Base-by-base conservation (phyloP, 2,329 filamentous ascomycete species). In the Fusarium pilosicola region DNA sequence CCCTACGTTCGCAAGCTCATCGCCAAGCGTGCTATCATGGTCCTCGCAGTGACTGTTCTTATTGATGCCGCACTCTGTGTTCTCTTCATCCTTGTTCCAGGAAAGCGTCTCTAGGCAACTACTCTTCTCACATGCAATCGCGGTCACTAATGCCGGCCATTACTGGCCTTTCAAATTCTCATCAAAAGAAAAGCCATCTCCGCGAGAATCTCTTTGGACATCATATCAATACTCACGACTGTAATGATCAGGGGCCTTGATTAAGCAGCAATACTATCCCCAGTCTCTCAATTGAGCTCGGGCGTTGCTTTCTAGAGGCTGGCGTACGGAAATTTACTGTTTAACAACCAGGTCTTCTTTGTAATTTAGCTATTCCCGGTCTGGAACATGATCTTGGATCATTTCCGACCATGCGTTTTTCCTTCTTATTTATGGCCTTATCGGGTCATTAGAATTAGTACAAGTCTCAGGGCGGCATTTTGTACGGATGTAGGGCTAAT, bases 51-150 rank as follows among this genome's bases (percentile, higher is more conserved):
- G 70, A 95, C 95, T 36, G 81, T 92, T 34, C 81, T 97, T 38
- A 87, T 97, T 62, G 94, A 96, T 73, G 91, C 94, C 7, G 94
- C 91, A n/a, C 85, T 98, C 20, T 94, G 94, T 78, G 89, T 96
- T 65, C 86, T 99, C 32, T 99, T 99, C 85, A 95, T 98, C 76
- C 92, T 99, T 66, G 96, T 99, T 9, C 96, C 96, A 3, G 96
- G 96, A 62, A 97, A 93, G 81, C 87, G 93, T 70, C 87, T 97
- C 49, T 96, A 80, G 85, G 69, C 60, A 45, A 60, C 12, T 44
- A 32, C 9, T 32, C 14, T 41, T 36, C 49, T 65, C n/a, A 28
- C 39, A 28, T 38, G 56, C 51, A 51, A 59, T 30, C 45, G 48
- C 45, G 75, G 73, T 67, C 76, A 76, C 46, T 66, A 70, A 78